These are phyloP conservation scores for Phalaenopsis hybrid DNA, from an alignment of 116 monocot genomes.

Conservation along the genomic window DNA sequence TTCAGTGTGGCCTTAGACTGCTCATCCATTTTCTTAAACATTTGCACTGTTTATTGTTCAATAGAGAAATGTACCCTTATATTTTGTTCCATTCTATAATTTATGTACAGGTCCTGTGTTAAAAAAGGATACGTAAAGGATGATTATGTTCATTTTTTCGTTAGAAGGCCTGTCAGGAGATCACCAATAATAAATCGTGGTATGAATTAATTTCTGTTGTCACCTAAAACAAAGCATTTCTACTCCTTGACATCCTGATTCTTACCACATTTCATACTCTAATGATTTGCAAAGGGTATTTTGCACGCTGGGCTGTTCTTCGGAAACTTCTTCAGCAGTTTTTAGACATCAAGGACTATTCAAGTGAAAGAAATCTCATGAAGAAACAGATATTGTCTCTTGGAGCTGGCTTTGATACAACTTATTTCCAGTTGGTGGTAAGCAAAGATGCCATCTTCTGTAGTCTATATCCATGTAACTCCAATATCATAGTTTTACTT, in stretches of 20 bases:
- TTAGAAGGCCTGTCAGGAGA: slow-evolving; percentile 62
- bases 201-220: slow-evolving; percentile 8
- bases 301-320: slow-evolving; percentile 81
- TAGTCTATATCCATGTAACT: not conserved
- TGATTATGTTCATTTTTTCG: slow-evolving; percentile 81
- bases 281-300: slow-evolving; percentile 59
- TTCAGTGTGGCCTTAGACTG: too few relatives aligned
- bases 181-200: slow-evolving; percentile 99
- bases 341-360: slow-evolving; percentile 30
- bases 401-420: slow-evolving; percentile 96
- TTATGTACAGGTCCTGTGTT: slow-evolving; percentile 64
- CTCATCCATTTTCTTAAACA: too few relatives aligned
- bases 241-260: slow-evolving; percentile 1
- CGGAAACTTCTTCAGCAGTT: slow-evolving; percentile 79
- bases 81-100: not conserved
- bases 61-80: not conserved
- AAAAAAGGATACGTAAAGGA: slow-evolving; percentile 95
- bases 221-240: not conserved
- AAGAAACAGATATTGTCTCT: slow-evolving; percentile 87
- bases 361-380: slow-evolving; percentile 14
- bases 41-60: not conserved
- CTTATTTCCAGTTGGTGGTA: slow-evolving; percentile 80
- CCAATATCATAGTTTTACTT: not conserved
- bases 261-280: slow-evolving; percentile 3
- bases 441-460: slow-evolving; percentile 3